phyloP scores from a whole-genome alignment of 192 early-diverging fungal genomes.

The Coemansia sp. region DNA sequence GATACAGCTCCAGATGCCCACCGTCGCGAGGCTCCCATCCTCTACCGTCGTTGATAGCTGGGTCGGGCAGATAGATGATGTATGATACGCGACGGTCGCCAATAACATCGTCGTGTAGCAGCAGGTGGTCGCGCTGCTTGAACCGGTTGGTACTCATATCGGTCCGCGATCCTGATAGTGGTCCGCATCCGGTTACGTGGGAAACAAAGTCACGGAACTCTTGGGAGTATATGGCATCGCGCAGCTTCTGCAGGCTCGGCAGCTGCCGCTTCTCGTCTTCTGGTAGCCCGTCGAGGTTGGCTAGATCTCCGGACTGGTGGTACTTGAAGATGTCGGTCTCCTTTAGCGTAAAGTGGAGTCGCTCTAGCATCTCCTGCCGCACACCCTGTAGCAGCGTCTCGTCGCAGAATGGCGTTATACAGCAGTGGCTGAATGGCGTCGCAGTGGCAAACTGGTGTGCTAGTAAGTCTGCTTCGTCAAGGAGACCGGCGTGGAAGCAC shows the following conservation, averaged over 20 bases:
- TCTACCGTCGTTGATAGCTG: conserved; percentile 31
- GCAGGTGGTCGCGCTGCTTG: conserved; percentile 67
- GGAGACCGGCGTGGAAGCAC: conserved; percentile 30
- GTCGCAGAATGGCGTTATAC: conserved; percentile 60
- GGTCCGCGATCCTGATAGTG: conserved; percentile 61
- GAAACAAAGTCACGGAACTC: conserved; percentile 69
- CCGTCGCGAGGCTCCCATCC: conserved; percentile 65
- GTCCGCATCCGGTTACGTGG: conserved; percentile 66
- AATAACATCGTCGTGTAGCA: conserved; percentile 83
- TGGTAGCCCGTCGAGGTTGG: conserved; percentile 75
- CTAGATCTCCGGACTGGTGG: conserved; percentile 77
- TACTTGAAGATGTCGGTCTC: conserved; percentile 86
- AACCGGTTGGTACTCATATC: conserved; percentile 79
- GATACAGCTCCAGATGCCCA: conserved; percentile 77
- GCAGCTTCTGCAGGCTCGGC: conserved; percentile 56
- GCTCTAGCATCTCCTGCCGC: conserved; percentile 61
- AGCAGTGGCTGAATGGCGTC: conserved; percentile 64
- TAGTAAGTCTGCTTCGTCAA: conserved; percentile 22
- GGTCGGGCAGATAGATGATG: conserved; percentile 76
- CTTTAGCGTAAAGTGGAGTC: conserved; percentile 72
- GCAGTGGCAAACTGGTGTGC: conserved; percentile 22
- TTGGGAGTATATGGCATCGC: conserved; percentile 73
- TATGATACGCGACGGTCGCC: conserved; percentile 71
- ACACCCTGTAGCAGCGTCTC: conserved; percentile 63
- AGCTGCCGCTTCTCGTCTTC: conserved; percentile 58